These are phyloP conservation scores for Ganoderma boninense DNA, from an alignment of 1,284 basidiomycete genomes.

Conservation along the genomic window DNA sequence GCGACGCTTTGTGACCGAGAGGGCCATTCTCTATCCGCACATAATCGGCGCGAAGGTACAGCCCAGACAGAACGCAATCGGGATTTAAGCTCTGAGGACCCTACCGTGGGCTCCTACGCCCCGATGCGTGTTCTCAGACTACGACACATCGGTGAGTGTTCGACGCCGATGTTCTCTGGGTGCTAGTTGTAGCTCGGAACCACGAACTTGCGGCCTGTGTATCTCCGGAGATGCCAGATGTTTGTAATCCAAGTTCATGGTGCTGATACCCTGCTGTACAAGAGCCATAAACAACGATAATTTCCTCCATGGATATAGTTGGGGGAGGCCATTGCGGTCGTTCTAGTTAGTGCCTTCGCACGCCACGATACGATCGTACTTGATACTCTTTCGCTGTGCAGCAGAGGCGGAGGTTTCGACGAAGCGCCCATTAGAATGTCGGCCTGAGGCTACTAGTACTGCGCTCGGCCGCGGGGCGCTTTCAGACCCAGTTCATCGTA, in stretches of 20 bases:
- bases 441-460: too few relatives aligned
- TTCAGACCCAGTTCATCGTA: too few relatives aligned
- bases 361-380: too few relatives aligned
- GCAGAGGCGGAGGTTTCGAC: too few relatives aligned
- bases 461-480: too few relatives aligned
- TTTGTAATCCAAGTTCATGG: background rate
- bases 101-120: background rate
- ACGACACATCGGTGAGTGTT: background rate
- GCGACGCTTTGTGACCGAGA: background rate
- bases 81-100: background rate
- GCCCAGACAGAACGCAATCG: background rate
- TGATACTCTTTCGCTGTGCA: too few relatives aligned
- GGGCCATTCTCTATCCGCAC: background rate
- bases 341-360: too few relatives aligned
- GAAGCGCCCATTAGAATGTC: too few relatives aligned
- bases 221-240: background rate
- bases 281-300: too few relatives aligned
- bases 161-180: background rate
- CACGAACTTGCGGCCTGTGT: background rate
- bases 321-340: too few relatives aligned
- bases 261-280: too few relatives aligned
- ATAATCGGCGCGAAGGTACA: background rate
- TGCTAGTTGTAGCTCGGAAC: background rate
- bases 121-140: background rate
- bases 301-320: too few relatives aligned